Evolutionary conservation across 257 asterid genomes (phyloP).

Genomic region (Phtheirospermum japonicum): DNA sequence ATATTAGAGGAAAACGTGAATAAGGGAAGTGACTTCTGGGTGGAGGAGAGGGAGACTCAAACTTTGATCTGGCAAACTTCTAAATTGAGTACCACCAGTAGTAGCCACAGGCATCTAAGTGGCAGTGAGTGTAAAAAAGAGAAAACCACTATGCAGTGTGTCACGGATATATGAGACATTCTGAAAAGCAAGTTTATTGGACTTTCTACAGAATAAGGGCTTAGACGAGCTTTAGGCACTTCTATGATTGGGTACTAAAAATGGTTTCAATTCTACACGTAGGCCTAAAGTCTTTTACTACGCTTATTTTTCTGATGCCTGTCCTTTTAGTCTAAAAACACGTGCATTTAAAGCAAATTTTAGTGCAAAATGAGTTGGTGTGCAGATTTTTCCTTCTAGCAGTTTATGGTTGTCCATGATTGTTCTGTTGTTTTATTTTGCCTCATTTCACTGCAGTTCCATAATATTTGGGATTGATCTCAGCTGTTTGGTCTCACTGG

Average conservation of each 20-base stretch:
- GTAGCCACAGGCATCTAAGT: background rate
- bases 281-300: background rate
- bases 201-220: background rate
- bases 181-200: background rate
- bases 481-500: constrained; percentile 10
- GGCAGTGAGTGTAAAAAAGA: background rate
- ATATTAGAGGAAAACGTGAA: background rate
- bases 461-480: constrained; percentile 9
- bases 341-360: no score
- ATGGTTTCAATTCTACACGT: background rate
- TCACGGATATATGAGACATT: background rate
- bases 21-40: background rate
- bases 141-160: no score
- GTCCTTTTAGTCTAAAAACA: no score
- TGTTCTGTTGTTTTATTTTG: constrained; percentile 9
- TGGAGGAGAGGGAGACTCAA: background rate
- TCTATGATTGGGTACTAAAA: background rate
- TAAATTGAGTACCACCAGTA: background rate
- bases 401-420: no score
- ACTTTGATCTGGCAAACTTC: background rate
- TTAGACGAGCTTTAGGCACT: no score
- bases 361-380: background rate
- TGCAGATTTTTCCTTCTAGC: background rate
- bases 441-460: constrained; percentile 16
- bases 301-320: no score